These are phyloP conservation scores for Euclidium syriacum DNA, from an alignment of 345 rosid genomes.

Conservation along the genomic window DNA sequence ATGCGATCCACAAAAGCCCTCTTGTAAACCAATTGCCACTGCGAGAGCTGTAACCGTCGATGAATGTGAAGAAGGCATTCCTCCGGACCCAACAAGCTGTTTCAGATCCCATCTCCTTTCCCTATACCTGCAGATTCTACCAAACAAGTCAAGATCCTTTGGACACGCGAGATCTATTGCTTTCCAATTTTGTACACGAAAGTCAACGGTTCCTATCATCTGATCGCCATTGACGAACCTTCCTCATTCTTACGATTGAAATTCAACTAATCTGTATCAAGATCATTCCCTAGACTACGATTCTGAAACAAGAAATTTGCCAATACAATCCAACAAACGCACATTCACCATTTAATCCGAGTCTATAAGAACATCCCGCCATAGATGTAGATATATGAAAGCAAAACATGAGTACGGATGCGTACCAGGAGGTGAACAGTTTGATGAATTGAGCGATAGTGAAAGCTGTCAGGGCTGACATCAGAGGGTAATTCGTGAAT, in stretches of 20 bases:
- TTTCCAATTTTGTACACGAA: too few relatives aligned
- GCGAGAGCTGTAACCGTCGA: slow-evolving; percentile 76
- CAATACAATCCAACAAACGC: background rate
- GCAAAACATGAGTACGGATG: background rate
- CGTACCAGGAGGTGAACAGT: slow-evolving; percentile 64
- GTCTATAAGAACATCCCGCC: background rate
- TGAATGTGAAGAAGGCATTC: slow-evolving; percentile 97
- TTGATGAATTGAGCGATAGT: slow-evolving; percentile 63
- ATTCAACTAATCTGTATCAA: background rate
- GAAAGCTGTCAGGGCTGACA: slow-evolving; percentile 52
- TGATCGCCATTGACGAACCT: background rate
- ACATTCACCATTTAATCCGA: background rate
- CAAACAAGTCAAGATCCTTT: background rate
- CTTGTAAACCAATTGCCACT: slow-evolving; percentile 59
- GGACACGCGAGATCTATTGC: background rate
- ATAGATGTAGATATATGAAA: background rate
- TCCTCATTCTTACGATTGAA: background rate
- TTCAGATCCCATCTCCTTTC: slow-evolving; percentile 67
- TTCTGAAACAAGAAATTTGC: background rate
- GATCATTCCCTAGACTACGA: background rate
- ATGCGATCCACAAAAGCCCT: slow-evolving; percentile 61
- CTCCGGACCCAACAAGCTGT: slow-evolving; percentile 82
- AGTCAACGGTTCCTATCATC: background rate
- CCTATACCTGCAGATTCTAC: slow-evolving; percentile 47
- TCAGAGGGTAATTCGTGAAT: slow-evolving; percentile 56